Conservation (phyloP, 768 basidiomycete genomes). For the Leucogyrophana mollusca region DNA sequence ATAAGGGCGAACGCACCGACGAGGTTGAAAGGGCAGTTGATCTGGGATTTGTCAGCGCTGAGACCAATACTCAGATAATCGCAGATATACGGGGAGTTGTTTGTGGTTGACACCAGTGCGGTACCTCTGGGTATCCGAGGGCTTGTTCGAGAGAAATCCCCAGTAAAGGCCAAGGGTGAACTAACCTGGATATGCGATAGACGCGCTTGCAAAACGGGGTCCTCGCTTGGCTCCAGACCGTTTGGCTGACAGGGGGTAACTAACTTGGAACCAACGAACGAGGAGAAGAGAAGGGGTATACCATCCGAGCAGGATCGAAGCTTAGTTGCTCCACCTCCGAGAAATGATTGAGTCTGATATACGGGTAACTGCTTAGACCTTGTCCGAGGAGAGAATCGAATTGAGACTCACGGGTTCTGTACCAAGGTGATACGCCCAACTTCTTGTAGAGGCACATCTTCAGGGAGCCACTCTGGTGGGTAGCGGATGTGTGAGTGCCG, state of each 20-base stretch:
- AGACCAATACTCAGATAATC: neutral
- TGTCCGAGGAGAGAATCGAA: neutral
- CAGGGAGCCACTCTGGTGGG: conserved; percentile 33
- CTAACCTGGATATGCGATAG: conserved; percentile 53
- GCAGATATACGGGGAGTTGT: conserved; percentile 31
- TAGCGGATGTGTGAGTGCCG: neutral
- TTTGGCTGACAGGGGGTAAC: conserved; percentile 10
- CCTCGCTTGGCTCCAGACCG: conserved; percentile 50
- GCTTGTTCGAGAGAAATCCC: neutral
- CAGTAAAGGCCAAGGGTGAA: neutral
- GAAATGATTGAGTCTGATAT: conserved; percentile 26
- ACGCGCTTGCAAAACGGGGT: conserved; percentile 57
- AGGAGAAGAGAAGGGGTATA: conserved; percentile 15
- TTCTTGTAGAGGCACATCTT: conserved; percentile 32
- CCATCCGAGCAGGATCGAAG: conserved; percentile 50
- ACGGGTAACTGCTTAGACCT: neutral
- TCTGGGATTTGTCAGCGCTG: conserved; percentile 9
- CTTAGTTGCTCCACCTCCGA: conserved; percentile 42
- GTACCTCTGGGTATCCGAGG: conserved; percentile 36
- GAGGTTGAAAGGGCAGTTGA: conserved; percentile 38
- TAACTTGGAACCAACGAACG: neutral
- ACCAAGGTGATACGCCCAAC: conserved; percentile 37
- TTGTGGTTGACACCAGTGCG: conserved; percentile 38
- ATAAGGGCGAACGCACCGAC: conserved; percentile 24
- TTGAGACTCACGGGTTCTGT: conserved; percentile 33